phyloP scores from a whole-genome alignment of 2,329 filamentous ascomycete species.

The Aspergillus sp. region DNA sequence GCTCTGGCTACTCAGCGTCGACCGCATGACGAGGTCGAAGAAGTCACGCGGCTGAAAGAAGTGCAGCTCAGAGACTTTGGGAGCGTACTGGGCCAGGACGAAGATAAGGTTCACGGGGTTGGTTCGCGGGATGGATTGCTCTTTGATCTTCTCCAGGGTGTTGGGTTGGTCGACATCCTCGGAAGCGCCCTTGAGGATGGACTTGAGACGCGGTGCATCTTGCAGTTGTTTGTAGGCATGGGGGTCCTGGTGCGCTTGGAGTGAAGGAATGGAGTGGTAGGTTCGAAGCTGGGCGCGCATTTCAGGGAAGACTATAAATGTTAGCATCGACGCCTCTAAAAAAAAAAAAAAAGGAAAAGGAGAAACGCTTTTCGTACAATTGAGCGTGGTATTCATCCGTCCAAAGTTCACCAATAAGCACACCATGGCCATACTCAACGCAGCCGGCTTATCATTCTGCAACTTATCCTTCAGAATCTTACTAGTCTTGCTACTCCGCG shows the following conservation, averaged over 20 bases:
- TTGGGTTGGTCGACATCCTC: conserved; percentile 83
- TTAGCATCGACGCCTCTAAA: background rate
- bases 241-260: conserved; percentile 89
- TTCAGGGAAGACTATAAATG: conserved; percentile 77
- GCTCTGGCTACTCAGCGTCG: conserved; percentile 69
- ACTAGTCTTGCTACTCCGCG: conserved; percentile 96
- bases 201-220: conserved; percentile 90
- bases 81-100: conserved; percentile 79
- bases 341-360: conserved; percentile 2
- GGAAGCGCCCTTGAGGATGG: conserved; percentile 90
- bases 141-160: conserved; percentile 74
- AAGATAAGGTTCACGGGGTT: conserved; percentile 98
- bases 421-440: conserved; percentile 98
- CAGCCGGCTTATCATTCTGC: conserved; percentile 79
- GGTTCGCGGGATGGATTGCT: conserved; percentile 61
- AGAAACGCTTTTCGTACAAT: conserved; percentile 55
- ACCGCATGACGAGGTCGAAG: conserved; percentile 92
- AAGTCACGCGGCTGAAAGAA: conserved; percentile 82
- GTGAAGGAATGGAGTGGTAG: conserved; percentile 93
- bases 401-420: conserved; percentile 95
- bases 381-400: conserved; percentile 96
- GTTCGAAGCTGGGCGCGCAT: conserved; percentile 97
- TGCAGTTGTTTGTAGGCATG: conserved; percentile 97
- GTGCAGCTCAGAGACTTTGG: conserved; percentile 86
- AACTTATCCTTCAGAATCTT: conserved; percentile 97